Evolutionary conservation across 2,329 filamentous ascomycete species (phyloP), one percentile per base, ranked within the genome.

Genomic region (Exutisphaerella laricina): DNA sequence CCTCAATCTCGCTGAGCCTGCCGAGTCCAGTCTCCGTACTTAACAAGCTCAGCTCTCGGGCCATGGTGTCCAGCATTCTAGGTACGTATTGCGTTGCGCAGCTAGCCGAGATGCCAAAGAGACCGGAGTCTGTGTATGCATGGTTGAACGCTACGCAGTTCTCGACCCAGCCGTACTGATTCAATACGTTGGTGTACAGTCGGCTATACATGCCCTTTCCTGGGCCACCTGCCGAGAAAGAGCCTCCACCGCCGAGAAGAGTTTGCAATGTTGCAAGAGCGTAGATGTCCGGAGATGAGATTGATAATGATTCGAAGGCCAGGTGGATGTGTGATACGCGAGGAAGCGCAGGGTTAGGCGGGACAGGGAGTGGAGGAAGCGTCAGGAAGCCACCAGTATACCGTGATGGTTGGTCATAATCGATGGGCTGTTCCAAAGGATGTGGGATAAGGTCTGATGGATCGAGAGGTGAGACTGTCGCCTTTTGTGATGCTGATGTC

Each of bases 201-300:
- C 92, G 84, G 26, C 87, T 94, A 74, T 97, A 97, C 92, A 98
- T 98, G 65, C 92, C 92, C 72, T 98, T 98, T 40, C 92, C 92
- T 4, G 92, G 92, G 0, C 92, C 92, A 57, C 92, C 92, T 41
- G 92, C 92, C 12, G 87, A 94, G 72, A 98, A 98, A 43, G 89
- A 96, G 17, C 92, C 92, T 36, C 92, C 92, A 35, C 92, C 92
- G 45, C 92, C 92, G 23, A 98, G 85, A 7, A 98, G 83, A 1
- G 88, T 97, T 67, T 97, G 94, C 1, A 98, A 75, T 1, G 90
- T 95, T 5, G 92, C 92, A 32, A 97, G 81, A 13, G 92, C 89
- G 69, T 97, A 98, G 59, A 98, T 96, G 63, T 97, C 90, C 9
- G 87, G 81, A 2, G 85, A 90, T 16, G 79, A 82, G 60, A 98